A percentile compares a stretch with the other conserved stretches of the same genome.
Conservation (phyloP, 2,329 filamentous ascomycete species). For the Penicillium griseofulvum region DNA sequence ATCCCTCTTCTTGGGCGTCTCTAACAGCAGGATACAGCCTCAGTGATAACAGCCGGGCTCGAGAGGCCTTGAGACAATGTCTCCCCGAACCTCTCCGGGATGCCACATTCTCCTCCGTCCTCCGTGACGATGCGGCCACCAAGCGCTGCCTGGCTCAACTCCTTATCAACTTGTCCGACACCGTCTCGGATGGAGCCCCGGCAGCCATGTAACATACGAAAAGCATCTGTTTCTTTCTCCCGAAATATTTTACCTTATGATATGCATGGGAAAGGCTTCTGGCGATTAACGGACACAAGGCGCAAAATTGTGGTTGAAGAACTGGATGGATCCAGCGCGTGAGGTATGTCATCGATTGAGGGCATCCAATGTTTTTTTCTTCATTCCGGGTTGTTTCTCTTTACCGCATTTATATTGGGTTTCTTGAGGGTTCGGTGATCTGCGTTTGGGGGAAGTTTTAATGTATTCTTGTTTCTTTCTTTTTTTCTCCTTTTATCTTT, state of each 20-base stretch:
- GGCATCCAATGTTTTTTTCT: constrained; percentile 13
- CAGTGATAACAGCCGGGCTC: constrained; percentile 92
- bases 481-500: constrained; percentile 11
- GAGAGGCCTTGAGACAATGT: constrained; percentile 92
- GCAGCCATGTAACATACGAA: constrained; percentile 41
- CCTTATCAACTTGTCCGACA: constrained; percentile 92
- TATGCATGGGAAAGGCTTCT: constrained; percentile 42
- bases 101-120: constrained; percentile 92
- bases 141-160: constrained; percentile 97
- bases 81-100: constrained; percentile 98
- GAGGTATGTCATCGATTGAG: constrained; percentile 12
- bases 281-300: constrained; percentile 42
- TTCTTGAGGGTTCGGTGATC: constrained; percentile 23
- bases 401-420: constrained; percentile 21
- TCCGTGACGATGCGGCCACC: constrained; percentile 93
- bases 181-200: constrained; percentile 59
- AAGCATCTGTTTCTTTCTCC: constrained; percentile 34
- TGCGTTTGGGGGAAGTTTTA: constrained; percentile 21
- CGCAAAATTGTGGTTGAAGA: constrained; percentile 33
- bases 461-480: constrained; percentile 28
- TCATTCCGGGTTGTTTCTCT: constrained; percentile 19
- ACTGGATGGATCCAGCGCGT: constrained; percentile 14
- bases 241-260: constrained; percentile 40
- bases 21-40: constrained; percentile 55
- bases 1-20: not conserved